phyloP scores from a whole-genome alignment of 2,329 filamentous ascomycete species.

The Penicillium sp. region DNA sequence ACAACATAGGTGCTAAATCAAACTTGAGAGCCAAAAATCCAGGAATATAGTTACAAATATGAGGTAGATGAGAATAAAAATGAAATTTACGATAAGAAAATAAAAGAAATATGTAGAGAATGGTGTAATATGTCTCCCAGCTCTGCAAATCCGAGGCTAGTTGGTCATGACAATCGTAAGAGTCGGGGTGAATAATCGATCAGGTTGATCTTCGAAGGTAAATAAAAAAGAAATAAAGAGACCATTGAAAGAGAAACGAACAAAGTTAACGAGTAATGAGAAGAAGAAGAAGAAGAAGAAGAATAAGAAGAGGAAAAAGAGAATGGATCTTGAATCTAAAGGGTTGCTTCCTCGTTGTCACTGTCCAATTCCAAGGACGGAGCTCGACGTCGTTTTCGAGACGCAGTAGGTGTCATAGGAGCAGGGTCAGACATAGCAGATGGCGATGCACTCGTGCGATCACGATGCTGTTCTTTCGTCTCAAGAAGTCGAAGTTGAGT shows the following conservation, averaged over 20 bases:
- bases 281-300: not conserved
- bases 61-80: not conserved
- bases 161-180: not conserved
- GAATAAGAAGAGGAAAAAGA: not conserved
- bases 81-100: not conserved
- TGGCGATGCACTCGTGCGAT: constrained; percentile 15
- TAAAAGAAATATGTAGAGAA: not conserved
- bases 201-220: not conserved
- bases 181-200: not conserved
- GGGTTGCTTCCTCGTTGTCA: not conserved
- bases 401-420: not conserved
- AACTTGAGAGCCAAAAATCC: not conserved
- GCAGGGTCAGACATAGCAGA: constrained; percentile 23
- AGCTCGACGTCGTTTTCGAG: constrained; percentile 3
- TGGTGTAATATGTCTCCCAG: not conserved
- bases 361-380: not conserved
- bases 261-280: not conserved
- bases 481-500: constrained; percentile 32
- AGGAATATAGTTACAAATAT: not conserved
- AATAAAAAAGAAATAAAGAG: not conserved
- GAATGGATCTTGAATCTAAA: not conserved
- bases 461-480: constrained; percentile 14
- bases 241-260: not conserved
- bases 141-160: not conserved
- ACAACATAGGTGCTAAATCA: not conserved